Conservation (phyloP, 2,329 filamentous ascomycete genomes). For the Colletotrichum camelliae region DNA sequence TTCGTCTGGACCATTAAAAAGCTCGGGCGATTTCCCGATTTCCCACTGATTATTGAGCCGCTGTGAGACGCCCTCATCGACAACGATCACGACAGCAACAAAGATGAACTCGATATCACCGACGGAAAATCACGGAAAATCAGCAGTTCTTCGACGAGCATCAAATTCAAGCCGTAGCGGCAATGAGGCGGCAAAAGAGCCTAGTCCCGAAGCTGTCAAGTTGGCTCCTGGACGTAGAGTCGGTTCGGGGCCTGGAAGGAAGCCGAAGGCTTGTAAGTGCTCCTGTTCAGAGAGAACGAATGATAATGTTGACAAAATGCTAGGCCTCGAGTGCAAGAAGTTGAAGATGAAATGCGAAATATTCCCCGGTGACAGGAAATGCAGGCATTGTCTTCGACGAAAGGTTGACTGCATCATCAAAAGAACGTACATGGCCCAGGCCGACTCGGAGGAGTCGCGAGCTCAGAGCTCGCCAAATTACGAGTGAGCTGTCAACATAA, state of each 20-base stretch:
- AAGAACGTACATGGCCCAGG: neutral
- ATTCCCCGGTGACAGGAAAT: neutral
- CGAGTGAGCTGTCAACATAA: neutral
- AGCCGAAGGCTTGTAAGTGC: neutral
- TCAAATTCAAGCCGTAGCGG: neutral
- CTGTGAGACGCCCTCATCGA: neutral
- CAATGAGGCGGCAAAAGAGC: neutral
- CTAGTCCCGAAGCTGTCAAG: neutral
- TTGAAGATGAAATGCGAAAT: neutral
- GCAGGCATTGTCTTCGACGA: neutral
- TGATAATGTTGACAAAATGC: neutral
- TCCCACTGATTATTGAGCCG: neutral
- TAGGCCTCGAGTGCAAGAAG: neutral
- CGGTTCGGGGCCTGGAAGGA: neutral
- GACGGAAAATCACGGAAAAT: neutral
- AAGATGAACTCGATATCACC: neutral
- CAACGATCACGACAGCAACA: neutral
- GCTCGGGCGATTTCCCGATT: neutral
- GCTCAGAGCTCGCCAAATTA: neutral
- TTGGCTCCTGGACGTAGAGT: neutral
- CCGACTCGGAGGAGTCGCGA: neutral
- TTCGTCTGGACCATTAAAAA: neutral
- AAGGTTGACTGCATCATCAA: neutral
- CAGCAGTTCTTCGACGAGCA: fast-evolving
- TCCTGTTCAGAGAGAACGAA: fast-evolving